phyloP scores from a whole-genome alignment of 768 basidiomycete genomes.

The Rhodotorula taiwanensis region DNA sequence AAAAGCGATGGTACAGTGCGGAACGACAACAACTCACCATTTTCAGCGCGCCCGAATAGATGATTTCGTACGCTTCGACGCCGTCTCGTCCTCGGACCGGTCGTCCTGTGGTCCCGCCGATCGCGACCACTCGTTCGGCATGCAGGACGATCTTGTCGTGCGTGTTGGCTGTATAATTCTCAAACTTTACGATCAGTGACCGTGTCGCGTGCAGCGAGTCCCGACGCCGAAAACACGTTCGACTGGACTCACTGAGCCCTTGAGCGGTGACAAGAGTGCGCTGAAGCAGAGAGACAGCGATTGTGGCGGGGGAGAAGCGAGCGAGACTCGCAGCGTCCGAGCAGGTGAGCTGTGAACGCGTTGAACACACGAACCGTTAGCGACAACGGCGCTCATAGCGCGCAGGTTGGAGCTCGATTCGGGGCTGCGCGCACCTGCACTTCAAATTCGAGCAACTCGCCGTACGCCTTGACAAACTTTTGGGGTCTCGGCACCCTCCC shows the following conservation, averaged over 20 bases:
- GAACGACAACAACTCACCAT: slow-evolving; percentile 4
- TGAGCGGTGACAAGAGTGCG: slow-evolving; percentile 17
- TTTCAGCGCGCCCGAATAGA: slow-evolving; percentile 8
- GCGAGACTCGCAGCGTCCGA: slow-evolving; percentile 6
- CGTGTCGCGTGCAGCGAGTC: no score
- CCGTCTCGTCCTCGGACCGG: background rate
- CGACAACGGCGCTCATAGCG: no score
- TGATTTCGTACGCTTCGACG: slow-evolving; percentile 3
- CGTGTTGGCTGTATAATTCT: background rate
- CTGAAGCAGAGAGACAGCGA: slow-evolving; percentile 24
- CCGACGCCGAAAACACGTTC: no score
- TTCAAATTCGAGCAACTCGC: slow-evolving; percentile 15
- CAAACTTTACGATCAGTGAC: background rate
- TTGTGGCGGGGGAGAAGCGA: background rate
- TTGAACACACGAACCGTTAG: no score
- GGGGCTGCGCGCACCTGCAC: slow-evolving; percentile 8
- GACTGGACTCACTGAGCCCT: slow-evolving; percentile 5
- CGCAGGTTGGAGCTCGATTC: no score
- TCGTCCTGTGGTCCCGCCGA: background rate
- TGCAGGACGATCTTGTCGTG: slow-evolving; percentile 13
- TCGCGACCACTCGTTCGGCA: slow-evolving; percentile 2
- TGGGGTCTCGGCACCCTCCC: slow-evolving; percentile 10
- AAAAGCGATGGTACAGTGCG: background rate
- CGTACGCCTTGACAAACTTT: slow-evolving; percentile 14
- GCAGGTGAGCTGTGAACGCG: slow-evolving; percentile 5